phyloP scores from a whole-genome alignment of 306 rosid species.

The Lupinus albus region DNA sequence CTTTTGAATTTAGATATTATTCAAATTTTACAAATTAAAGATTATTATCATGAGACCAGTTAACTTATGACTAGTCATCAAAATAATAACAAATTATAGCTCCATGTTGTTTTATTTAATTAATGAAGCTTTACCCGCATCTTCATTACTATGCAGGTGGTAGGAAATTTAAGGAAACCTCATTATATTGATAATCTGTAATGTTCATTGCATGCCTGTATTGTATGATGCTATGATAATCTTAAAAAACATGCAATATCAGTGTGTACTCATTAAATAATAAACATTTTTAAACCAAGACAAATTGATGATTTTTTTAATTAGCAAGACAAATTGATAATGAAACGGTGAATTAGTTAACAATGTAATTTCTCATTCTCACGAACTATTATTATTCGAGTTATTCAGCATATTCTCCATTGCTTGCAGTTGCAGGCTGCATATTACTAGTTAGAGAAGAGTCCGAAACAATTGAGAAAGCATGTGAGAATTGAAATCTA shows the following conservation, averaged over 20 bases:
- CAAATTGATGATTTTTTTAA: too few relatives aligned
- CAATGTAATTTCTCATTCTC: not conserved
- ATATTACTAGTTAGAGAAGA: not conserved
- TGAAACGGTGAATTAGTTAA: too few relatives aligned
- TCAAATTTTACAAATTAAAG: slow-evolving; percentile 14
- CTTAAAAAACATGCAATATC: too few relatives aligned
- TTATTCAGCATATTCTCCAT: not conserved
- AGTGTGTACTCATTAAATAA: too few relatives aligned
- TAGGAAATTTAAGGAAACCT: too few relatives aligned
- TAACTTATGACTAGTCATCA: slow-evolving; percentile 17
- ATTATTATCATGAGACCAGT: slow-evolving; percentile 33
- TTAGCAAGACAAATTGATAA: too few relatives aligned
- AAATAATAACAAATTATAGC: slow-evolving; percentile 30
- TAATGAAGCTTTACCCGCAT: not conserved
- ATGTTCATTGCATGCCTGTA: too few relatives aligned
- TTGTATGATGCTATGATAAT: too few relatives aligned
- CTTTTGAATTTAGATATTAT: slow-evolving; percentile 11
- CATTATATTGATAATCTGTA: too few relatives aligned
- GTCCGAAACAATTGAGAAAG: too few relatives aligned
- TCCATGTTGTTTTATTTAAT: slow-evolving; percentile 36
- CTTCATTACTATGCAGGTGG: not conserved
- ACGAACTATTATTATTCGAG: not conserved
- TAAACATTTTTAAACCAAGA: too few relatives aligned
- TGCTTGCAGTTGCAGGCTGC: not conserved
- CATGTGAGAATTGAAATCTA: too few relatives aligned